Evolutionary conservation across 176 grass and related monocot species (phyloP).

Genomic region (Bolboschoenus planiculmis): DNA sequence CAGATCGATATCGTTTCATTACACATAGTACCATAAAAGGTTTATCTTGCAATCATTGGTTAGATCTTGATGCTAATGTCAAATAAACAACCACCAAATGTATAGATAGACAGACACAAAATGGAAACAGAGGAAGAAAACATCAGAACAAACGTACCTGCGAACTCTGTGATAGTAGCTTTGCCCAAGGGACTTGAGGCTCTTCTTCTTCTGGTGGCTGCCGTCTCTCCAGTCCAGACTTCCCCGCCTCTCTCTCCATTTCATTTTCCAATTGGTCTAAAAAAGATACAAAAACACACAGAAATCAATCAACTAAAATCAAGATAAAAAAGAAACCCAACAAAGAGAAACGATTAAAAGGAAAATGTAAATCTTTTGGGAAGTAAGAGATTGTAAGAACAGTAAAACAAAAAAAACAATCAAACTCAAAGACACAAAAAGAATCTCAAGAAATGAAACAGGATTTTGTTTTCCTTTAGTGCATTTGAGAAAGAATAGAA

Average conservation of each 20-base stretch:
- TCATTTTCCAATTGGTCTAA: constrained; percentile 57
- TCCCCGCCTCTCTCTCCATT: constrained; percentile 29
- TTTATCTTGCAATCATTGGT: background rate
- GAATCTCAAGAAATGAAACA: background rate
- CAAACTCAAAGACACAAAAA: background rate
- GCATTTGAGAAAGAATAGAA: background rate
- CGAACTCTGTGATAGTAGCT: constrained; percentile 79
- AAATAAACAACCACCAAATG: background rate
- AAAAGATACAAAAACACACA: constrained; percentile 13
- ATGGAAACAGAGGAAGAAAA: constrained; percentile 14
- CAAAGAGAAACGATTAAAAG: background rate
- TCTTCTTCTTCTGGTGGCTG: constrained; percentile 29
- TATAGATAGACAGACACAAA: background rate
- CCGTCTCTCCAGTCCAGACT: constrained; percentile 20
- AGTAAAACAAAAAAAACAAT: background rate
- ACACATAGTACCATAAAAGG: background rate
- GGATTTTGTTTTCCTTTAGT: background rate
- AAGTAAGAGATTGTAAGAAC: background rate
- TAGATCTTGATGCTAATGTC: constrained; percentile 13
- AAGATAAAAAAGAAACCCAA: background rate
- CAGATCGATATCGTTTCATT: background rate
- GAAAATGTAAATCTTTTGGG: background rate
- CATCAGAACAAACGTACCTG: constrained; percentile 33
- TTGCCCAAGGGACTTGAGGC: constrained; percentile 59
- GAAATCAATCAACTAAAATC: constrained; percentile 6